Evolutionary conservation across 352 stramenopile species (phyloP), one percentile per base, ranked within the genome.

Genomic region (Thraustochytrium sp.): DNA sequence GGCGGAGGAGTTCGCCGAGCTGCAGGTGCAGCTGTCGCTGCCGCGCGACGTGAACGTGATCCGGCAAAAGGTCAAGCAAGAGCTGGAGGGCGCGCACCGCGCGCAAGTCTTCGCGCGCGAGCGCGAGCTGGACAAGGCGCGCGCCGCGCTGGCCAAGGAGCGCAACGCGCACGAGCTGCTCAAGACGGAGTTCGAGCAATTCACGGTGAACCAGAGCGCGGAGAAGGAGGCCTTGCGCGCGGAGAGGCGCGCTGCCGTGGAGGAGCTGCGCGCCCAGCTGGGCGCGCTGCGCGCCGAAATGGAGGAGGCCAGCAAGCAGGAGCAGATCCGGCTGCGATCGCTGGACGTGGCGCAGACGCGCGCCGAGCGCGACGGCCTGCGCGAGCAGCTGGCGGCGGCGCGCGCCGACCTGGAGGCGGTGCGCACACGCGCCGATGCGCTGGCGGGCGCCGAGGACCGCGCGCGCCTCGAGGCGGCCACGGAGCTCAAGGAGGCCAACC

Each of bases 151-250:
- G 29, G 93, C 93, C 64, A 85, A 89, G 2, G 82, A 92, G 59
- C 91, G 90, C 21, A 88, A 90, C 29, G 91, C 94, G 62, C 91
- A 89, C 80, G 91, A 95, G 76, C 84, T 92, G 5, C 65, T 95
- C 29, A 94, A 94, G 85, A 91, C 91, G 38, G 91, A 94, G 87
- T 93, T 93, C 87, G 91, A 94, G 63, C 90, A 94, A 86, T 93
- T 89, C 77, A 88, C 90, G 0, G 88, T 92, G 36, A 89, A 94
- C 56, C 90, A 92, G 86, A 84, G 89, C 23, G 92, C 91, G 38
- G 91, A 95, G 55, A 90, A 92, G 85, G 90, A 94, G 59, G 90
- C 87, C 56, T 85, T 93, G 2, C 88, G 92, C n/a, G 87, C 90
- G 9, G 92, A 90, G 13, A 91, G 94, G 64, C 87, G 90, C 73